phyloP scores from a whole-genome alignment of 2,329 filamentous ascomycete species.

The Zymoseptoria passerinii region DNA sequence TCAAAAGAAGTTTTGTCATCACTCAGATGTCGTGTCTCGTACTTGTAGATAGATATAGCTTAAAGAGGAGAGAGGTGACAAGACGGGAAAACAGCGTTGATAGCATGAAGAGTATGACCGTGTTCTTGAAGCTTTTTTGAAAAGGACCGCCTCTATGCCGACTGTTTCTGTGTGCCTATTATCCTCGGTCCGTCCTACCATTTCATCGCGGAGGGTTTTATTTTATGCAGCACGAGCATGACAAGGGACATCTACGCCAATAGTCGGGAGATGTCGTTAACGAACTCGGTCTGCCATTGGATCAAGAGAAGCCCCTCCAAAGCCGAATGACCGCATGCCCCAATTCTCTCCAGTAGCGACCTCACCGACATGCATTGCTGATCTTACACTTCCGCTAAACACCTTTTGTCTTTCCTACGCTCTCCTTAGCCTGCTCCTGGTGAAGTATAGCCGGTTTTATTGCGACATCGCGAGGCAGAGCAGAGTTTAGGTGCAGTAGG shows the following conservation, averaged over 20 bases:
- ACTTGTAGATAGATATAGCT: background rate
- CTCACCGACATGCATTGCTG: background rate
- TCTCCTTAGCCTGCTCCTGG: background rate
- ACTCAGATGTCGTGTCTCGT: background rate
- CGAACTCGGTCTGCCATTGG: background rate
- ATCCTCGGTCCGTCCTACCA: too few species aligned
- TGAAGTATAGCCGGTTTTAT: background rate
- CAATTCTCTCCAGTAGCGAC: background rate
- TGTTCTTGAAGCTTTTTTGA: too few species aligned
- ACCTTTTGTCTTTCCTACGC: background rate
- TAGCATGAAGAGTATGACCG: too few species aligned
- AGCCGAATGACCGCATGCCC: background rate
- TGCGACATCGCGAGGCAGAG: background rate
- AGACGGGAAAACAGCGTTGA: too few species aligned
- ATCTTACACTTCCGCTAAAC: background rate
- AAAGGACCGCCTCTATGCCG: too few species aligned
- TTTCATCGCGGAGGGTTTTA: too few species aligned
- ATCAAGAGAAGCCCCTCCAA: background rate
- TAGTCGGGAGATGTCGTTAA: background rate
- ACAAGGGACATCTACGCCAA: background rate
- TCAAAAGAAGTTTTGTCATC: background rate
- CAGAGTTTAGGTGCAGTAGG: background rate
- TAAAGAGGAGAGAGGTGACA: background rate
- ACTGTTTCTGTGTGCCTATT: too few species aligned
- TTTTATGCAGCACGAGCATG: background rate